Percentiles rank a stretch among this genome's conserved stretches.
Conservation (phyloP, 805 yeast species). For the Tetrapisispora iriomotensis region DNA sequence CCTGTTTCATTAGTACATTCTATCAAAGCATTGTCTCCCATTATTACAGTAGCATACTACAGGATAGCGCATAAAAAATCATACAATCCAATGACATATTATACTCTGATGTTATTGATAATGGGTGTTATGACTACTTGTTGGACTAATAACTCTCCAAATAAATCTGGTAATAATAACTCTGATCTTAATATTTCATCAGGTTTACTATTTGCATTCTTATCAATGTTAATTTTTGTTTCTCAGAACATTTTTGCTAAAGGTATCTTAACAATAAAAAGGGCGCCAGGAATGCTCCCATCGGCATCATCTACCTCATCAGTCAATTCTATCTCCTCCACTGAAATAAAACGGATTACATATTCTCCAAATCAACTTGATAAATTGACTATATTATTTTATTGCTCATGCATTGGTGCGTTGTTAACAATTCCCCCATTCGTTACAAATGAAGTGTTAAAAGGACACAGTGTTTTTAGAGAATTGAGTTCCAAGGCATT, state of each 20-base stretch:
- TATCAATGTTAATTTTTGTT: constrained; percentile 52
- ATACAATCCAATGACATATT: constrained; percentile 59
- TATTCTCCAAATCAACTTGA: constrained; percentile 37
- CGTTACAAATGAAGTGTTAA: constrained; percentile 40
- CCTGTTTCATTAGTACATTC: constrained; percentile 96
- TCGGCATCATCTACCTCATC: constrained; percentile 10
- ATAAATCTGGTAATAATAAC: background rate
- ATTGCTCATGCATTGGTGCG: constrained; percentile 65
- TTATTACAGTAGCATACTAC: constrained; percentile 77
- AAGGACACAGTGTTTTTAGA: constrained; percentile 18
- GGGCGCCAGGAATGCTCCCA: constrained; percentile 18
- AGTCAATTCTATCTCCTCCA: constrained; percentile 16
- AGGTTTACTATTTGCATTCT: constrained; percentile 32
- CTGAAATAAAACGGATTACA: constrained; percentile 18
- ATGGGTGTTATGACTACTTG: constrained; percentile 80
- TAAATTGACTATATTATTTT: constrained; percentile 59
- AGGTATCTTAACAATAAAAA: constrained; percentile 47
- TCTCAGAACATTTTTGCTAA: constrained; percentile 77
- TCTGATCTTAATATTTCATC: constrained; percentile 6
- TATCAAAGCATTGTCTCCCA: constrained; percentile 83
- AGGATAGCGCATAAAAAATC: constrained; percentile 46
- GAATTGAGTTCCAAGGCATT: constrained; percentile 26
- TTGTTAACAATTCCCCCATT: constrained; percentile 58
- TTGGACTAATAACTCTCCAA: constrained; percentile 27
- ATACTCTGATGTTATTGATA: constrained; percentile 70